Percentiles rank a stretch among this genome's conserved stretches.
These are phyloP conservation scores for Morella rubra DNA, from an alignment of 306 rosid genomes.

Conservation along the genomic window DNA sequence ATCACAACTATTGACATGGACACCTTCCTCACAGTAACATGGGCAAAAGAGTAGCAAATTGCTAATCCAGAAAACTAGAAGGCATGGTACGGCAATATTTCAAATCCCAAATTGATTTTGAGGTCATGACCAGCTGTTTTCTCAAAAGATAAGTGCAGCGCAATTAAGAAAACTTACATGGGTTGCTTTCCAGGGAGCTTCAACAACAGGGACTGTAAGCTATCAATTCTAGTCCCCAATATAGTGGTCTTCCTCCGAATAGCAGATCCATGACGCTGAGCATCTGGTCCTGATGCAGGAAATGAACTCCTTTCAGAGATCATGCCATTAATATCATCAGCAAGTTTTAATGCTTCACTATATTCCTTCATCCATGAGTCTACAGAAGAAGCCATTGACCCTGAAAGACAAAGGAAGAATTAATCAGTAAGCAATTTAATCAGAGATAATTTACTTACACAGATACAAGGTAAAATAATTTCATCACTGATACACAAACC, in stretches of 20 bases:
- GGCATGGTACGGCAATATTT: not conserved
- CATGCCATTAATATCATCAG: slow-evolving; percentile 89
- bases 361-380: slow-evolving; percentile 98
- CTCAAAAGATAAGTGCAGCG: not conserved
- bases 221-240: slow-evolving; percentile 94
- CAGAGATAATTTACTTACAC: not conserved
- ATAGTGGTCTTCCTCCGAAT: slow-evolving; percentile 94
- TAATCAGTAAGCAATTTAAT: not conserved
- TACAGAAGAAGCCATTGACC: slow-evolving; percentile 77
- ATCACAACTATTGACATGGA: not conserved
- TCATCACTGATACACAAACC: not conserved
- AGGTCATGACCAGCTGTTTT: not conserved
- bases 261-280: slow-evolving; percentile 88
- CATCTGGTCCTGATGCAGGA: slow-evolving; percentile 79
- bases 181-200: slow-evolving; percentile 87
- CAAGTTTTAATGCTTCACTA: slow-evolving; percentile 81
- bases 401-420: slow-evolving; percentile 30
- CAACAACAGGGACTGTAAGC: slow-evolving; percentile 72
- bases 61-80: not conserved
- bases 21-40: not conserved
- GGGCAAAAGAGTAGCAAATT: not conserved
- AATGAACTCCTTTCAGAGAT: slow-evolving; percentile 71
- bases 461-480: not conserved
- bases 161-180: slow-evolving; percentile 52
- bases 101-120: not conserved